Evolutionary conservation across 352 stramenopile species (phyloP).

Genomic region (Aphanomyces invadans): DNA sequence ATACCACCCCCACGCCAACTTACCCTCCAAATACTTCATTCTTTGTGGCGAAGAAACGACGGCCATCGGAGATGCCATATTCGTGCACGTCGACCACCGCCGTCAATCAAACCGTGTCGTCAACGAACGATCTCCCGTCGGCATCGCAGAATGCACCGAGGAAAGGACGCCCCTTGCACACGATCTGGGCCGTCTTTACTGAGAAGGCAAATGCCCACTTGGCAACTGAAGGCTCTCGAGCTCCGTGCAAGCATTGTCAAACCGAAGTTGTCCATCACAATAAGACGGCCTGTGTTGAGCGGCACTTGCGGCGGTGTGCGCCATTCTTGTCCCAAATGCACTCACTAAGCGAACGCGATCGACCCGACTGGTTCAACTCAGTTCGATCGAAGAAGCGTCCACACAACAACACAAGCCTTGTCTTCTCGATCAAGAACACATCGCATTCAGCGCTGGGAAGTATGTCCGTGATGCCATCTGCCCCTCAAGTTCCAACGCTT

Average conservation of each 20-base stretch:
- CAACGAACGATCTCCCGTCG: not conserved
- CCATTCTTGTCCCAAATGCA: conserved; percentile 18
- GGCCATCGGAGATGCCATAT: no score
- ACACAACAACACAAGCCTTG: not conserved
- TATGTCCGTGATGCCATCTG: not conserved
- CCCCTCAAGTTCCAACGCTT: not conserved
- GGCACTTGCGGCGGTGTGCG: conserved; percentile 11
- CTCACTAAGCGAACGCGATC: not conserved
- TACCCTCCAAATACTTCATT: not conserved
- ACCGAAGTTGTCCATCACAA: conserved; percentile 21
- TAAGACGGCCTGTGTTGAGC: conserved; percentile 23
- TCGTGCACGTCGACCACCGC: no score
- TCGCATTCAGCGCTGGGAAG: not conserved
- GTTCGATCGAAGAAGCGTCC: not conserved
- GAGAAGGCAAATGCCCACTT: conserved; percentile 20
- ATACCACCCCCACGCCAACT: not conserved
- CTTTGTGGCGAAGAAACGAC: not conserved
- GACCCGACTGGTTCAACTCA: conserved; percentile 18
- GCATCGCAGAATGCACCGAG: not conserved
- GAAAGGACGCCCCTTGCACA: conserved; percentile 14
- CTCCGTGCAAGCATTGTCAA: conserved; percentile 20
- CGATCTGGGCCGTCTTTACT: conserved; percentile 19
- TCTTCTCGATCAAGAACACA: conserved; percentile 9
- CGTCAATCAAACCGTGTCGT: not conserved
- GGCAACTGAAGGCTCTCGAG: not conserved